A percentile compares a stretch with the other conserved stretches of the same genome.
Conservation (phyloP, 106 monocot genomes). For the Alisma plantagoaquatica region DNA sequence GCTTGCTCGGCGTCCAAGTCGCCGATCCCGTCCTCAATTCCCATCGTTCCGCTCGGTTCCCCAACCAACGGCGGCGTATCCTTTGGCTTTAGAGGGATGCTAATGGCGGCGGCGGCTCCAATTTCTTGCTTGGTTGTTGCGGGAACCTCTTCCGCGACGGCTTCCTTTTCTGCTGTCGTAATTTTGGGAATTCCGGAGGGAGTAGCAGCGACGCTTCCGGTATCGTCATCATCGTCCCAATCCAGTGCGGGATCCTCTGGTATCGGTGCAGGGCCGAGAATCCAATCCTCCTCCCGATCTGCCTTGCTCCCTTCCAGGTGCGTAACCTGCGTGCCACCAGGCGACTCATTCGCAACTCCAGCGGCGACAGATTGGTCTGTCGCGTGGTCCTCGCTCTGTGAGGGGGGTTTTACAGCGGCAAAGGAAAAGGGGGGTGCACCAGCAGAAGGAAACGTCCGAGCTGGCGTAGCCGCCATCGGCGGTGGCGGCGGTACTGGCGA, state of each 20-base stretch:
- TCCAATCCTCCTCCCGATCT: slow-evolving; percentile 35
- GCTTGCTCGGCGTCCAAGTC: slow-evolving; percentile 22
- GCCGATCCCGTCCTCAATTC: slow-evolving; percentile 5
- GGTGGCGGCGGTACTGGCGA: neutral
- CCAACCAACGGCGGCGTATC: slow-evolving; percentile 5
- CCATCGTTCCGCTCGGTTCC: neutral
- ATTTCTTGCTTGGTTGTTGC: too few relatives aligned
- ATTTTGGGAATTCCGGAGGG: too few relatives aligned
- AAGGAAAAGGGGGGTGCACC: too few relatives aligned
- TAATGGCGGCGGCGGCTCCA: neutral
- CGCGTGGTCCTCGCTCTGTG: too few relatives aligned
- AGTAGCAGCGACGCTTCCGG: neutral
- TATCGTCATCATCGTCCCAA: slow-evolving; percentile 45
- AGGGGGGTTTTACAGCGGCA: too few relatives aligned
- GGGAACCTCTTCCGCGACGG: too few relatives aligned
- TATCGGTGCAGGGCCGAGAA: slow-evolving; percentile 28
- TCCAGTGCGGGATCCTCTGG: slow-evolving; percentile 23
- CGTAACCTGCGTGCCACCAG: too few relatives aligned
- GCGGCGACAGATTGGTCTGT: too few relatives aligned
- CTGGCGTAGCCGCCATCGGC: neutral
- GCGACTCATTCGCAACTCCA: too few relatives aligned
- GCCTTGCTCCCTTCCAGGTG: too few relatives aligned
- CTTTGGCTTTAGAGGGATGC: too few relatives aligned
- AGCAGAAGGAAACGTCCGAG: slow-evolving; percentile 1
- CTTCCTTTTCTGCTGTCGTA: too few relatives aligned